Percentiles rank a stretch among this genome's conserved stretches.
These are phyloP conservation scores for Collariella sp. DNA, from an alignment of 495 filamentous ascomycete species.

Conservation along the genomic window DNA sequence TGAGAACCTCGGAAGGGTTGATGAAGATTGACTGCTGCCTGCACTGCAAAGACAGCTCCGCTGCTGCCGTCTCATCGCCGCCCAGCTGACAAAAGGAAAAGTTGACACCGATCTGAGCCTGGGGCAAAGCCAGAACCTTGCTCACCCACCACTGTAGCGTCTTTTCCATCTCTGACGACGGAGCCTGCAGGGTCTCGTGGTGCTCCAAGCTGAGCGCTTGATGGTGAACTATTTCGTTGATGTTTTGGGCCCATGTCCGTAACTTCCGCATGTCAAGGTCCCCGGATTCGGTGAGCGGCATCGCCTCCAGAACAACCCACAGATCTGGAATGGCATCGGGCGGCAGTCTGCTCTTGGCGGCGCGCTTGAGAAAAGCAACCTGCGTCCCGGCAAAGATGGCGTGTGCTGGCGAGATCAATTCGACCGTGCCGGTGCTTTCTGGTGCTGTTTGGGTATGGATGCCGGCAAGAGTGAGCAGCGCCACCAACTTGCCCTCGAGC, in stretches of 20 bases:
- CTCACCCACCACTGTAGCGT: slow-evolving; percentile 32
- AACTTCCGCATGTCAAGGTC: slow-evolving; percentile 35
- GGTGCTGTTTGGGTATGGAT: slow-evolving; percentile 11
- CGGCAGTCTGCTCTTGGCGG: slow-evolving; percentile 21
- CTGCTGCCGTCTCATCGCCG: slow-evolving; percentile 37
- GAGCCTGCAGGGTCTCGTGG: slow-evolving; percentile 27
- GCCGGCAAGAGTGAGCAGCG: slow-evolving; percentile 32
- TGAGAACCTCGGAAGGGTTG: slow-evolving; percentile 21
- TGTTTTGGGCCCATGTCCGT: slow-evolving; percentile 43
- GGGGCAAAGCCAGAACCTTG: slow-evolving; percentile 30
- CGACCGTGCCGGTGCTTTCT: slow-evolving; percentile 23
- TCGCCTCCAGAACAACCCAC: slow-evolving; percentile 38
- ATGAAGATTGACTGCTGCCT: slow-evolving; percentile 36
- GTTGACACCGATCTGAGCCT: slow-evolving; percentile 35
- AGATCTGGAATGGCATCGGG: slow-evolving; percentile 29
- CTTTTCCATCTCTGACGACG: slow-evolving; percentile 31
- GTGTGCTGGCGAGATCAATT: slow-evolving; percentile 30
- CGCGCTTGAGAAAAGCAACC: slow-evolving; percentile 27
- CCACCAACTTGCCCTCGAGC: slow-evolving; percentile 39
- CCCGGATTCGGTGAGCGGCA: slow-evolving; percentile 34
- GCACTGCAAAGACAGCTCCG: slow-evolving; percentile 31
- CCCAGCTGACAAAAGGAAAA: slow-evolving; percentile 36
- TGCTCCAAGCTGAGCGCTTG: slow-evolving; percentile 35
- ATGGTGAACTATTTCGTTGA: slow-evolving; percentile 36
- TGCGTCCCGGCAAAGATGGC: slow-evolving; percentile 31